Evolutionary conservation across 2,329 filamentous ascomycete species (phyloP), one percentile per base, ranked within the genome.

Genomic region (Colletotrichum phormii): DNA sequence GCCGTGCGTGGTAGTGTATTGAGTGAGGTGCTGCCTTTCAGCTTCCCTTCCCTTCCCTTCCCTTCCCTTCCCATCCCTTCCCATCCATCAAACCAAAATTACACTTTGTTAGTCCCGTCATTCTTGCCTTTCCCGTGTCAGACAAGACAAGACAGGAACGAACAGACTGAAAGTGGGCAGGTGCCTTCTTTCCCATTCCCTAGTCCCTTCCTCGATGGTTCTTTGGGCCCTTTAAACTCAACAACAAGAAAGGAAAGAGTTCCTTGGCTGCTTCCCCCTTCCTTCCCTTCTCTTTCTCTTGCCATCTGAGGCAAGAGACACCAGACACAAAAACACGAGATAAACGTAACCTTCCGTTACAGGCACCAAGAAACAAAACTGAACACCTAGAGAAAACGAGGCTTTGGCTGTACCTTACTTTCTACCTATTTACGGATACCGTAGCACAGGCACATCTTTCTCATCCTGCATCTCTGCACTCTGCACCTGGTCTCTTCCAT

Each of bases 401-500:
- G 26, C 29, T 5, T 22, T 31, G 59, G 15, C 26, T 24, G 18
- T 37, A 61, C 13, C 11, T 33, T 51, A 26, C 26, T 26, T 5
- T 46, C 29, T 31, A 42, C 37, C 37, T 42, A 42, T 42, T 42
- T 42, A 42, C 37, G 37, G 13, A 42, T 18, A 15, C 37, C 26
- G 37, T n/a, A 22, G 59, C 46, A 53, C 26, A 55, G 29, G 63
- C 26, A 42, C 67, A 59, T 59, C 63, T 13, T 42, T 42, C 15
- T 35, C 49, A 24, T 58, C 42, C 18, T 53, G 67, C 29, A 65
- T 26, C 46, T 35, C 53, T 42, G 13, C 37, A 42, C 37, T 63
- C 53, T 69, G 67, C 53, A 35, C 58, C 37, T 72, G 31, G 42
- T 15, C 51, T 54, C 7, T 62, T 64, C 29, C 65, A 64, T 64